phyloP scores from a whole-genome alignment of 2,329 filamentous ascomycete species.

The Colletotrichum gloeosporioides region DNA sequence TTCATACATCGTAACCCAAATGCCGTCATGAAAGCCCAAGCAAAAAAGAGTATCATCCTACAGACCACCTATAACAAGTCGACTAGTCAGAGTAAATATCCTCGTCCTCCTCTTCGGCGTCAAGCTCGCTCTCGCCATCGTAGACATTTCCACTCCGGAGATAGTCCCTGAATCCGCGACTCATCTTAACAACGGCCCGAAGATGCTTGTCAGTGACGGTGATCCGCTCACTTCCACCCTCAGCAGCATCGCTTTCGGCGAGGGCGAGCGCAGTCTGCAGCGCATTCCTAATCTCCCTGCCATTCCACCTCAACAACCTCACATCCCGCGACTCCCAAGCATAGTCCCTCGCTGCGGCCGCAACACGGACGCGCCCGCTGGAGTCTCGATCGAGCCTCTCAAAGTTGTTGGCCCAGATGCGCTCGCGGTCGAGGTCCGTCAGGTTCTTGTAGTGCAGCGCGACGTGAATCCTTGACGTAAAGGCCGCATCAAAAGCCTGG shows the following conservation, averaged over 20 bases:
- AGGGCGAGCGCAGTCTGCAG: constrained; percentile 38
- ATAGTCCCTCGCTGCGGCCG: constrained; percentile 25
- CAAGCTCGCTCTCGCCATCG: constrained; percentile 16
- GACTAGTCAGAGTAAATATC: constrained; percentile 4
- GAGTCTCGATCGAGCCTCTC: constrained; percentile 31
- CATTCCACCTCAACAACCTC: constrained; percentile 26
- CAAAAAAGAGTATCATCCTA: not conserved
- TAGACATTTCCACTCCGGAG: constrained; percentile 29
- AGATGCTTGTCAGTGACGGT: constrained; percentile 26
- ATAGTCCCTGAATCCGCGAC: constrained; percentile 26
- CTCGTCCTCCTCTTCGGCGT: constrained; percentile 15
- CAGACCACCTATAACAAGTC: not conserved
- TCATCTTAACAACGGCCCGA: constrained; percentile 26
- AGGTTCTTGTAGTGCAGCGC: constrained; percentile 34
- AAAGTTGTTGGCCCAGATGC: constrained; percentile 34
- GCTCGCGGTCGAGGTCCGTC: constrained; percentile 27
- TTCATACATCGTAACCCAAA: not conserved
- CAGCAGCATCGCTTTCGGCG: constrained; percentile 27
- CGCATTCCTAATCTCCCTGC: constrained; percentile 38
- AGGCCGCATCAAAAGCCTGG: constrained; percentile 35
- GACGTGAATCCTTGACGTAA: constrained; percentile 35
- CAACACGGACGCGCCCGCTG: constrained; percentile 26
- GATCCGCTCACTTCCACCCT: constrained; percentile 20
- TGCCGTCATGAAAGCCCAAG: not conserved
- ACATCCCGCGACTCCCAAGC: constrained; percentile 25